phyloP scores from a whole-genome alignment of 371 early-diverging fungal species.

The Dinochytrium kinnereticum region DNA sequence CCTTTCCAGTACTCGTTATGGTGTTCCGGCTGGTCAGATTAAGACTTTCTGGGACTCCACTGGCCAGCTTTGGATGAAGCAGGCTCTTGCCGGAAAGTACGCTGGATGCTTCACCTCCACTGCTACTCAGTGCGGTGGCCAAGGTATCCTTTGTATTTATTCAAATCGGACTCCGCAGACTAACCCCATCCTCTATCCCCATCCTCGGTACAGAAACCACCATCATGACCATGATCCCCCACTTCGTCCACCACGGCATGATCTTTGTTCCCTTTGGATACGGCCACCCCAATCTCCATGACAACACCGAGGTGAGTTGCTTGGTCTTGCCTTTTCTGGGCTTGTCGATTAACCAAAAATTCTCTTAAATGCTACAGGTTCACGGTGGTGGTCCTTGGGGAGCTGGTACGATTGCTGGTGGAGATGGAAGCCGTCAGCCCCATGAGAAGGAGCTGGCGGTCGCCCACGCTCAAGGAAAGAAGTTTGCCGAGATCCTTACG shows the following conservation, averaged over 20 bases:
- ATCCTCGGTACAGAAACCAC: constrained; percentile 63
- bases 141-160: too few relatives aligned
- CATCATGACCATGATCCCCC: constrained; percentile 68
- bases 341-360: too few relatives aligned
- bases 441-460: constrained; percentile 68
- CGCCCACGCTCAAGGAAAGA: constrained; percentile 55
- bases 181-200: not conserved
- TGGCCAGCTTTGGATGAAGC: constrained; percentile 73
- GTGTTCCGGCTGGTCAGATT: constrained; percentile 77
- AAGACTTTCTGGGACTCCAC: constrained; percentile 77
- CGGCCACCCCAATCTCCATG: not conserved
- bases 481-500: constrained; percentile 43
- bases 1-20: constrained; percentile 66
- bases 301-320: constrained; percentile 7
- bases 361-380: not conserved
- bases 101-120: constrained; percentile 78
- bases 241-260: constrained; percentile 77
- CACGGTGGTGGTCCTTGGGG: constrained; percentile 66
- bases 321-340: too few relatives aligned
- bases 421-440: constrained; percentile 73
- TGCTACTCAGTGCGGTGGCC: constrained; percentile 76
- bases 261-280: constrained; percentile 32
- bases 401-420: constrained; percentile 70
- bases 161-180: too few relatives aligned
- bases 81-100: constrained; percentile 72